Evolutionary conservation across 306 rosid species (phyloP), one percentile per base, ranked within the genome.

Genomic region (Nissolia schottii): DNA sequence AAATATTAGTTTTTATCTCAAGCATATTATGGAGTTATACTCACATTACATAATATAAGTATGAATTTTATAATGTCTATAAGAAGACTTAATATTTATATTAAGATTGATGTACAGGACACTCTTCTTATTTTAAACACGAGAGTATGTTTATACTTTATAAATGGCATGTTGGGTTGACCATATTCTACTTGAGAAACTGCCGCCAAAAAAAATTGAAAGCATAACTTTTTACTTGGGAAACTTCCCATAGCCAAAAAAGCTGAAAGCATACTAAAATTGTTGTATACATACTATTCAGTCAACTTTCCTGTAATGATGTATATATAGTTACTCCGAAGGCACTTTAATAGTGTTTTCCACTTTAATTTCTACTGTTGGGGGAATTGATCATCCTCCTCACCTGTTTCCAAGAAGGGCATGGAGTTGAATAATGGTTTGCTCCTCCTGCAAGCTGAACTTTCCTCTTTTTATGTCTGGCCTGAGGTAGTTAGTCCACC

Each of bases 401-500:
- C 6, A 79, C 86, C 79, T 82, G 71, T 85, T 85, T 24, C 89
- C 89, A 16, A 85, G 86, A 72, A 85, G 82, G 63, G 88, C 89
- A 31, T 85, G 86, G n/a, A 85, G 89, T 56, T 76, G 86, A 73
- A 85, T 82, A 16, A 85, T 85, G 53, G 86, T 76, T 68, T 73
- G 82, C 31, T 85, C 86, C 73, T 85, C 89, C 64, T 85, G 80
- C 76, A 79, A 72, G 43, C 81, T 85, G 72, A 85, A 79, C 74
- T 79, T 85, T 59, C 89, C 89, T 73, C 89, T 43, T 79, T 85
- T 79, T 2, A 85, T 85, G 22, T 82, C 89, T 0, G 86, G 86
- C 64, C 84, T 46, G 0, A 85, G 86, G 65, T 79, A 85, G 71
- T 85, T 85, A 20, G 80, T 85, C 89, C 89, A 85, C 61, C 89